These are phyloP conservation scores for Suhomyces emberorum DNA, from an alignment of 805 yeast species.

Conservation along the genomic window DNA sequence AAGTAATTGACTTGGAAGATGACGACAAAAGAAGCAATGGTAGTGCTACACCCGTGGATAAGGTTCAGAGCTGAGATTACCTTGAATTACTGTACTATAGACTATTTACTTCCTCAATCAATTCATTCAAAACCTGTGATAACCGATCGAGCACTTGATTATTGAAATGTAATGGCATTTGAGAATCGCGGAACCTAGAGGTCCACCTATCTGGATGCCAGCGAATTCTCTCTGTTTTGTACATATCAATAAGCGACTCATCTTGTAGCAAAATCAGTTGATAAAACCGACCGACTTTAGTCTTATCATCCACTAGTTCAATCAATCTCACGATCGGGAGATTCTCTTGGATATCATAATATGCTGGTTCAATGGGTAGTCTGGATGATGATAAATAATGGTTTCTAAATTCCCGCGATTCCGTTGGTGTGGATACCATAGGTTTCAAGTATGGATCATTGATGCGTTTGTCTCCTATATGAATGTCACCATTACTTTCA, in stretches of 20 bases:
- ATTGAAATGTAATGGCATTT: constrained; percentile 14
- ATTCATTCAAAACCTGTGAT: constrained; percentile 29
- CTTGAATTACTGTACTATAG: no score
- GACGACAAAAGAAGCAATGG: constrained; percentile 13
- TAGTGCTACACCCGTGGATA: constrained; percentile 15
- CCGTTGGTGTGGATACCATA: background rate
- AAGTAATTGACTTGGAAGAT: constrained; percentile 16
- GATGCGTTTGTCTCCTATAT: constrained; percentile 38
- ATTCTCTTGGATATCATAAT: constrained; percentile 8
- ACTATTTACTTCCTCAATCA: constrained; percentile 25
- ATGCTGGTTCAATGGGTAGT: constrained; percentile 11
- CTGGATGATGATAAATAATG: constrained; percentile 7
- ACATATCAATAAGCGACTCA: constrained; percentile 16
- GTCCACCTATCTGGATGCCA: constrained; percentile 75
- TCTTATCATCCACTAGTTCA: constrained; percentile 17
- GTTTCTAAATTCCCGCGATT: background rate
- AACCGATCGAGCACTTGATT: constrained; percentile 26
- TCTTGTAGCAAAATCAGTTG: constrained; percentile 14
- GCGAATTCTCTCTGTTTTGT: constrained; percentile 50
- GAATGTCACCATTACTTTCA: constrained; percentile 29
- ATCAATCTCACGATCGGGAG: constrained; percentile 11
- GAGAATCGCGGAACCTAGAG: constrained; percentile 17
- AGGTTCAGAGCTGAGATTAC: no score
- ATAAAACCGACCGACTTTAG: constrained; percentile 27
- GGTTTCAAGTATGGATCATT: constrained; percentile 26